Evolutionary conservation across 176 grass and related monocot genomes (phyloP).

Genomic region (Oryza meridionalis): DNA sequence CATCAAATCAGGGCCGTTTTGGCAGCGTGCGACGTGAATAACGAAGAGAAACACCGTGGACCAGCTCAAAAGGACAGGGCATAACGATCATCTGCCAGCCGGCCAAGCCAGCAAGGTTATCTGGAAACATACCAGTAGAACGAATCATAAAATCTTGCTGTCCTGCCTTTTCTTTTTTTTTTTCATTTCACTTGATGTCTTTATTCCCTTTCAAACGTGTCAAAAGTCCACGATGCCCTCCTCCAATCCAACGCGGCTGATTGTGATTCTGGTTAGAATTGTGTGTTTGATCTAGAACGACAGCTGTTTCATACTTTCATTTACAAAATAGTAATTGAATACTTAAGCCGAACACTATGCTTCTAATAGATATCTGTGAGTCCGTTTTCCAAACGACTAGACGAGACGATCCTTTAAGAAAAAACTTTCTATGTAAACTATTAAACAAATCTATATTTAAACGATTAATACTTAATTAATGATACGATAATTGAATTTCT

Average conservation of each 20-base stretch:
- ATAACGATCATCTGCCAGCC: background rate
- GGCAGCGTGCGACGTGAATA: background rate
- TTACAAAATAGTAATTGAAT: too few species aligned
- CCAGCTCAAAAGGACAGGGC: conserved; percentile 20
- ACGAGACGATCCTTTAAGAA: too few species aligned
- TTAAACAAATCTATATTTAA: too few species aligned
- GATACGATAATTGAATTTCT: too few species aligned
- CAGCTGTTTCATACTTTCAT: too few species aligned
- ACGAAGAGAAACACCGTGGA: background rate
- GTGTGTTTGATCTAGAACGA: background rate
- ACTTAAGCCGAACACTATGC: too few species aligned
- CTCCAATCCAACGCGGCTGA: background rate
- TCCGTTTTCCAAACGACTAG: too few species aligned
- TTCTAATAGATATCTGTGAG: too few species aligned
- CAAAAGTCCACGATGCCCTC: background rate
- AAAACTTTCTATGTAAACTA: too few species aligned
- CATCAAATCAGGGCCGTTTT: conserved; percentile 9
- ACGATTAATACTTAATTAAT: too few species aligned
- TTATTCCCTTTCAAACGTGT: background rate
- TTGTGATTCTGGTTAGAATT: background rate
- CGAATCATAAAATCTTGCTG: background rate
- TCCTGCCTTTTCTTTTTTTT: background rate
- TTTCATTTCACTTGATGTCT: background rate
- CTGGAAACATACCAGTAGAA: background rate
- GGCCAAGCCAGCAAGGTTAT: background rate